These are phyloP conservation scores for Cryptomeria japonica DNA, from an alignment of 75 land plant genomes.

Conservation along the genomic window DNA sequence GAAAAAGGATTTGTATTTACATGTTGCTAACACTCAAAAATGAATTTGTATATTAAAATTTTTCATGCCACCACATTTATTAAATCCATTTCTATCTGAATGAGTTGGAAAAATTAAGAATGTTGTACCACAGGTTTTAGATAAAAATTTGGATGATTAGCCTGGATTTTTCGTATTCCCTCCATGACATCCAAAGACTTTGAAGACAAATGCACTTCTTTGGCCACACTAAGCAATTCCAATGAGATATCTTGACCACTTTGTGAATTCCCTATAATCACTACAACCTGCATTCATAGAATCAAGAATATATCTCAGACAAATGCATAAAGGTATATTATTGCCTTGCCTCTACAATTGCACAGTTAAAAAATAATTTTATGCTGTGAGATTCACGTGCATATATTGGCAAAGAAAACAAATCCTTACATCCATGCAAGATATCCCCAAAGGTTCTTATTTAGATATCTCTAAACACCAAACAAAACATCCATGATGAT, in stretches of 20 bases:
- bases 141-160: slow-evolving; percentile 40
- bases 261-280: slow-evolving; percentile 72
- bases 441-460: neutral
- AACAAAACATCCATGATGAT: too few species aligned
- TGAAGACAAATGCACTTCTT: slow-evolving; percentile 68
- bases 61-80: neutral
- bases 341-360: neutral
- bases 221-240: slow-evolving; percentile 66
- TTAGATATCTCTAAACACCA: neutral
- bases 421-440: neutral
- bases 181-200: slow-evolving; percentile 44
- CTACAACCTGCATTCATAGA: slow-evolving; percentile 54
- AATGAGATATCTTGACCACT: slow-evolving; percentile 82
- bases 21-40: neutral
- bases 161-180: slow-evolving; percentile 41
- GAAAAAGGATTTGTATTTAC: too few species aligned
- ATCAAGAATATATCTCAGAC: neutral
- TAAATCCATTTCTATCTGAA: neutral
- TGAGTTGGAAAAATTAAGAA: neutral
- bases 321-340: neutral
- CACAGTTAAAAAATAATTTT: neutral
- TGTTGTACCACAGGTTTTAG: slow-evolving; percentile 55
- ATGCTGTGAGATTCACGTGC: too few species aligned
- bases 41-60: neutral
- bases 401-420: neutral